phyloP scores from a whole-genome alignment of 352 stramenopile genomes.

The Albugo laibachii region DNA sequence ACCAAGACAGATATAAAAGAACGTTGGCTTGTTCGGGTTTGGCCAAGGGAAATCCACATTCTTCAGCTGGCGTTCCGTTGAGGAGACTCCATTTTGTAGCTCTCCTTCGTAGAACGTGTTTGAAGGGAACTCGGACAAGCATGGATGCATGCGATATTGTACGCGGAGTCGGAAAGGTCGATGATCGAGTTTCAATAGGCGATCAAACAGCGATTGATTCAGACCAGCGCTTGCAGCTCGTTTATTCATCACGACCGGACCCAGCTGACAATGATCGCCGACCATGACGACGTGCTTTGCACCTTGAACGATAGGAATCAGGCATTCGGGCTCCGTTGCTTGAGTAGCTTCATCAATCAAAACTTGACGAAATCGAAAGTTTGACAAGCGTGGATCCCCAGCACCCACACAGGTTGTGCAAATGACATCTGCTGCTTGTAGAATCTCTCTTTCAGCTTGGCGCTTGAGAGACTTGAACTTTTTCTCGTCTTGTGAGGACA shows the following conservation, averaged over 20 bases:
- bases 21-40: constrained; percentile 91
- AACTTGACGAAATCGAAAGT: constrained; percentile 97
- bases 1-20: constrained; percentile 93
- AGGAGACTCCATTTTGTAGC: constrained; percentile 95
- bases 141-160: constrained; percentile 99
- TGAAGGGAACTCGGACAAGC: constrained; percentile 96
- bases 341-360: constrained; percentile 99
- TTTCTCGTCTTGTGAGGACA: constrained; percentile 91
- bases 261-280: constrained; percentile 96
- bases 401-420: constrained; percentile 98
- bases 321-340: constrained; percentile 95
- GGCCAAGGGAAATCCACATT: constrained; percentile 95
- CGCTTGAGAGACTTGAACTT: constrained; percentile 87
- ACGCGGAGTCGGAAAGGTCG: constrained; percentile 94
- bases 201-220: constrained; percentile 96
- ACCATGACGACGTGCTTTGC: constrained; percentile 99
- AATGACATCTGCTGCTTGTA: constrained; percentile 97
- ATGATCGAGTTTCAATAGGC: constrained; percentile 89
- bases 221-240: constrained; percentile 92
- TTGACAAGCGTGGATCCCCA: constrained; percentile 92
- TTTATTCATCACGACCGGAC: constrained; percentile 98
- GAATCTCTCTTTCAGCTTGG: constrained; percentile 89
- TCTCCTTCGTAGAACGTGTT: constrained; percentile 99
- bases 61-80: constrained; percentile 78
- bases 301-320: constrained; percentile 98